These are phyloP conservation scores for Hypocrella siamensis DNA, from an alignment of 2,329 filamentous ascomycete genomes.

Conservation along the genomic window DNA sequence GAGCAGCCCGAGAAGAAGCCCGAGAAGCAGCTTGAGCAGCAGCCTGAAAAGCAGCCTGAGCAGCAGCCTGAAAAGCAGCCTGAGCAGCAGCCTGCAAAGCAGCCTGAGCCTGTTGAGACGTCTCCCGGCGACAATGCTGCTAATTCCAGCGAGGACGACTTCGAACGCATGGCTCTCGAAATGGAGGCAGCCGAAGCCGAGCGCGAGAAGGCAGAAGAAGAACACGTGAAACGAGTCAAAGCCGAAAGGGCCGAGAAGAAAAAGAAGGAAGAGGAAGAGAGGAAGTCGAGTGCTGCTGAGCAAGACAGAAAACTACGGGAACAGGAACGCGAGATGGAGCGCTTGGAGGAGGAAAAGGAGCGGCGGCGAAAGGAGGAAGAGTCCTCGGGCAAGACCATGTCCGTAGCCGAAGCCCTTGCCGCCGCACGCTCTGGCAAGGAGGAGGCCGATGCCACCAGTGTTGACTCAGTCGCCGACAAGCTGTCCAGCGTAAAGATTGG, in stretches of 20 bases:
- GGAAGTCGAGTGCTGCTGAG: conserved; percentile 32
- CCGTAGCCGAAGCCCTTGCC: conserved; percentile 36
- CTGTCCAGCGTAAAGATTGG: conserved; percentile 34
- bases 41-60: no score
- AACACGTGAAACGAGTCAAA: conserved; percentile 29
- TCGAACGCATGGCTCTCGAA: conserved; percentile 45
- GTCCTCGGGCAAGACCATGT: conserved; percentile 28
- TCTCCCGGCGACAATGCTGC: conserved; percentile 15
- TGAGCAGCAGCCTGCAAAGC: conserved; percentile 12
- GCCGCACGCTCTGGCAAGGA: conserved; percentile 24
- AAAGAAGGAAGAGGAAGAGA: conserved; percentile 30
- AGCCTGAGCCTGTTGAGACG: conserved; percentile 13
- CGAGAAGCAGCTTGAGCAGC: no score
- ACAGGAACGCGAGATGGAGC: conserved; percentile 57
- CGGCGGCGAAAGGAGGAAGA: conserved; percentile 35
- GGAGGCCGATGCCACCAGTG: conserved; percentile 18
- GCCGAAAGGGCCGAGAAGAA: conserved; percentile 30
- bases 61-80: no score
- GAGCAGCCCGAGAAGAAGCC: no score
- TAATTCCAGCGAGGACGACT: conserved; percentile 34
- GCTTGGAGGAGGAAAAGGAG: conserved; percentile 55
- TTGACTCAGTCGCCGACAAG: conserved; percentile 29
- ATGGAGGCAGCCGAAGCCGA: conserved; percentile 41
- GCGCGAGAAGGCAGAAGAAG: conserved; percentile 32
- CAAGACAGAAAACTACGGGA: conserved; percentile 53